phyloP scores from a whole-genome alignment of 805 yeast genomes.

The Saturnispora gosingensis region DNA sequence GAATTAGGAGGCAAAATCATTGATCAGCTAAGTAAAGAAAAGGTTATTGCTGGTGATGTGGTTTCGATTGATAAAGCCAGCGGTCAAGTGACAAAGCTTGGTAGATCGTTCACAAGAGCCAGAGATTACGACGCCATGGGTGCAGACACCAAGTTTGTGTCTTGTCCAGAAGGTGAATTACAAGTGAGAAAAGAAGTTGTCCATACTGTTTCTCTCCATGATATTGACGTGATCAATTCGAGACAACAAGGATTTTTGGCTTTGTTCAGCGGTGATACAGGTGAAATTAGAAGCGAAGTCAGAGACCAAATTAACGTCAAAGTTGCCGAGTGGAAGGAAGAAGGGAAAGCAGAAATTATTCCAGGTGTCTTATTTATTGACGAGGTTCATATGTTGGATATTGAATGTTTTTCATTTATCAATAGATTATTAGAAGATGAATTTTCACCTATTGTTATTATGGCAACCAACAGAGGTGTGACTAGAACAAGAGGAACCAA shows the following conservation, averaged over 20 bases:
- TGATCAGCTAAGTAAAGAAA: constrained; percentile 89
- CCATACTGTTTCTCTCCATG: constrained; percentile 95
- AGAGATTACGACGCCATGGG: constrained; percentile 98
- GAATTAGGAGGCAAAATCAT: constrained; percentile 38
- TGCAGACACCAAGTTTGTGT: constrained; percentile 80
- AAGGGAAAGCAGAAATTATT: constrained; percentile 94
- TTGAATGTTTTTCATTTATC: constrained; percentile 90
- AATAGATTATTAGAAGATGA: constrained; percentile 88
- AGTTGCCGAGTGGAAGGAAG: constrained; percentile 94
- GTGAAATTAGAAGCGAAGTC: constrained; percentile 86
- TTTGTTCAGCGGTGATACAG: constrained; percentile 71
- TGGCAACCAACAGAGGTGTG: constrained; percentile 94
- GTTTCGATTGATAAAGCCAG: constrained; percentile 96
- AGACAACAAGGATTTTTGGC: constrained; percentile 68
- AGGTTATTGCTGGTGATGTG: constrained; percentile 92
- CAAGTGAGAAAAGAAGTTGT: constrained; percentile 97
- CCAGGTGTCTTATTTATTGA: constrained; percentile 98
- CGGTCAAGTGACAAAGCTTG: constrained; percentile 94
- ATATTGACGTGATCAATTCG: constrained; percentile 92
- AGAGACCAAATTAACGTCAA: constrained; percentile 45
- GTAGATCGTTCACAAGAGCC: constrained; percentile 97
- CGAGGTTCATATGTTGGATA: constrained; percentile 97
- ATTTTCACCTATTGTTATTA: constrained; percentile 88
- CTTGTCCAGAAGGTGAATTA: constrained; percentile 97
- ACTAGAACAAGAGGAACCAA: constrained; percentile 88